Percentiles rank a stretch among this genome's conserved stretches.
These are phyloP conservation scores for Coelastrella sp. DNA, from an alignment of 139 green algal genomes.

Conservation along the genomic window DNA sequence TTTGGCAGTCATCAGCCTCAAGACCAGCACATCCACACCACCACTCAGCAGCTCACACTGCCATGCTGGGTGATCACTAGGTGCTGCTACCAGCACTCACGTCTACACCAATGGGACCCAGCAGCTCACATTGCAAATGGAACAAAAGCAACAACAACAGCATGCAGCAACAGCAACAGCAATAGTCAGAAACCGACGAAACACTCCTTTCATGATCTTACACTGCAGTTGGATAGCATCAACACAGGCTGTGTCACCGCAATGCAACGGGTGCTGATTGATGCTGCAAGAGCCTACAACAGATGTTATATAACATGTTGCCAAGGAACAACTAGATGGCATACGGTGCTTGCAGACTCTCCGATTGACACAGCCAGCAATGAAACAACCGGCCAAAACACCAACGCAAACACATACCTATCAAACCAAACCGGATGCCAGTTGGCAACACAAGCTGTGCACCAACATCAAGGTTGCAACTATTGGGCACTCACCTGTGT, in stretches of 20 bases:
- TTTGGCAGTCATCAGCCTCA: neutral
- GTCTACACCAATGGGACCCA: no score
- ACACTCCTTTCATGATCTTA: no score
- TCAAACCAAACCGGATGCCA: neutral
- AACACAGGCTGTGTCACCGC: no score
- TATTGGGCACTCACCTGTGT: conserved; percentile 67
- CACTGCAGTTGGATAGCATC: no score
- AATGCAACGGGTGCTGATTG: no score
- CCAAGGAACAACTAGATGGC: no score
- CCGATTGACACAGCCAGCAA: no score
- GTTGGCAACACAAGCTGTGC: neutral
- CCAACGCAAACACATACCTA: neutral
- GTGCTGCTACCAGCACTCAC: no score
- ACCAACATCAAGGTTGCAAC: neutral
- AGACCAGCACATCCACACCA: conserved; percentile 88
- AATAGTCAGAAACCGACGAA: neutral
- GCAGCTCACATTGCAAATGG: neutral
- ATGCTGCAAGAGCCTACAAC: no score
- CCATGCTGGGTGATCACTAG: neutral
- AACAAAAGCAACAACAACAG: neutral
- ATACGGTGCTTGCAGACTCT: no score
- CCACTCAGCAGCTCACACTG: conserved; percentile 53
- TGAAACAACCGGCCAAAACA: neutral
- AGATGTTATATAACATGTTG: no score
- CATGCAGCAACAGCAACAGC: neutral